Percentiles rank a stretch among this genome's conserved stretches.
These are phyloP conservation scores for Xylaria nigripes DNA, from an alignment of 495 filamentous ascomycete genomes.

Conservation along the genomic window DNA sequence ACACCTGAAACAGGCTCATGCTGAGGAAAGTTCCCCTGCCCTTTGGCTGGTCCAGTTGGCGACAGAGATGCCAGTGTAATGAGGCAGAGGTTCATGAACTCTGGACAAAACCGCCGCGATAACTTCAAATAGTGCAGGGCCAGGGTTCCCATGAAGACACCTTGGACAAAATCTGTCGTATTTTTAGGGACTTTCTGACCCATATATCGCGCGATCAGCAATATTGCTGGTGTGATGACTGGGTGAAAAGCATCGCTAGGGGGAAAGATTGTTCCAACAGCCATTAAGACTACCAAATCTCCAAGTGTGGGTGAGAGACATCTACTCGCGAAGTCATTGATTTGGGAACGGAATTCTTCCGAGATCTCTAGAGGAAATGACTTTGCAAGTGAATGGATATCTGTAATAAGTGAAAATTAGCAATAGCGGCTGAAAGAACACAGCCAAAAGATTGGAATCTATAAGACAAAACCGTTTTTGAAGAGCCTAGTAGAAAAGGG, in stretches of 20 bases:
- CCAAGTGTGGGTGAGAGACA: conserved; percentile 56
- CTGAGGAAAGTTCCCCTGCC: conserved; percentile 51
- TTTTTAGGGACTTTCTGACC: conserved; percentile 60
- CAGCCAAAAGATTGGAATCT: too few species aligned
- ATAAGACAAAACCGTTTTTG: neutral
- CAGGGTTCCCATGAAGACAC: conserved; percentile 70
- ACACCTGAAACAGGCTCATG: conserved; percentile 49
- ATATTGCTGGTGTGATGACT: conserved; percentile 79
- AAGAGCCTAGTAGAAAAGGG: neutral
- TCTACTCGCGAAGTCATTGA: conserved; percentile 56
- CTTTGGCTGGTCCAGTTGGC: conserved; percentile 38
- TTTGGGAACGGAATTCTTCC: conserved; percentile 62
- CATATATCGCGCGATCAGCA: conserved; percentile 74
- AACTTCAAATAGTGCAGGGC: conserved; percentile 70
- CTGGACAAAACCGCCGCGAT: conserved; percentile 80
- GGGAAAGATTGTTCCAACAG: conserved; percentile 76
- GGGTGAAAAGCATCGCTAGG: conserved; percentile 96
- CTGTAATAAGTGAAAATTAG: neutral
- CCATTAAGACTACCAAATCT: conserved; percentile 74
- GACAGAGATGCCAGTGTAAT: conserved; percentile 65
- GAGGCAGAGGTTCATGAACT: conserved; percentile 71
- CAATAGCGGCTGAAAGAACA: neutral
- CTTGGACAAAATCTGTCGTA: conserved; percentile 58
- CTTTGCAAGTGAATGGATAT: conserved; percentile 82
- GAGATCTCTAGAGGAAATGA: conserved; percentile 68